Evolutionary conservation across 2,329 filamentous ascomycete genomes (phyloP).

Genomic region (Talaromyces sp.): DNA sequence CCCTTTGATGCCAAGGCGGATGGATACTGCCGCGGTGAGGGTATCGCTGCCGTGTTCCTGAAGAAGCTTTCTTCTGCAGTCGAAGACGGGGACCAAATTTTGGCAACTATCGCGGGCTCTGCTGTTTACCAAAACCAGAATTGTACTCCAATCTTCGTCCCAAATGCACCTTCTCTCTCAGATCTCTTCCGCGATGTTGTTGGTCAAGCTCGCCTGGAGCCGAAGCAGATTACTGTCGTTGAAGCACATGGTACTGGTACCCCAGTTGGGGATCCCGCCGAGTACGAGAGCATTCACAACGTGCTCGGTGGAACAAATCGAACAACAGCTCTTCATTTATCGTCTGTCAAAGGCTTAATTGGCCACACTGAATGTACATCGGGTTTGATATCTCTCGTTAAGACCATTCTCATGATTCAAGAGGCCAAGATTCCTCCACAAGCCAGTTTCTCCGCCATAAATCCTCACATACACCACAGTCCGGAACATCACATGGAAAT

Average conservation of each 20-base stretch:
- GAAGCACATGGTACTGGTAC: constrained; percentile 36
- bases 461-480: constrained; percentile 21
- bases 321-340: background rate
- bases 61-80: constrained; percentile 49
- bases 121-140: constrained; percentile 32
- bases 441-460: constrained; percentile 26
- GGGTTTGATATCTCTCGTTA: constrained; percentile 28
- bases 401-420: constrained; percentile 35
- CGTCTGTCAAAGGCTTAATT: constrained; percentile 30
- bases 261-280: constrained; percentile 26
- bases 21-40: constrained; percentile 53
- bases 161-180: constrained; percentile 33
- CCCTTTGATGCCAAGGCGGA: constrained; percentile 46
- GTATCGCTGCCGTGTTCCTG: constrained; percentile 48
- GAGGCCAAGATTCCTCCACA: constrained; percentile 29
- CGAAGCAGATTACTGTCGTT: constrained; percentile 26
- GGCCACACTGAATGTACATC: constrained; percentile 34
- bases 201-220: constrained; percentile 35
- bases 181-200: constrained; percentile 38
- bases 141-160: constrained; percentile 29
- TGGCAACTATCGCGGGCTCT: constrained; percentile 31
- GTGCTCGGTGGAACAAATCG: constrained; percentile 15
- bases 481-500: constrained; percentile 17
- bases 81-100: constrained; percentile 41
- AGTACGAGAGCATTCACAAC: constrained; percentile 16